Conservation (phyloP, 2,329 filamentous ascomycete genomes). For the Xylaria hypoxylon region DNA sequence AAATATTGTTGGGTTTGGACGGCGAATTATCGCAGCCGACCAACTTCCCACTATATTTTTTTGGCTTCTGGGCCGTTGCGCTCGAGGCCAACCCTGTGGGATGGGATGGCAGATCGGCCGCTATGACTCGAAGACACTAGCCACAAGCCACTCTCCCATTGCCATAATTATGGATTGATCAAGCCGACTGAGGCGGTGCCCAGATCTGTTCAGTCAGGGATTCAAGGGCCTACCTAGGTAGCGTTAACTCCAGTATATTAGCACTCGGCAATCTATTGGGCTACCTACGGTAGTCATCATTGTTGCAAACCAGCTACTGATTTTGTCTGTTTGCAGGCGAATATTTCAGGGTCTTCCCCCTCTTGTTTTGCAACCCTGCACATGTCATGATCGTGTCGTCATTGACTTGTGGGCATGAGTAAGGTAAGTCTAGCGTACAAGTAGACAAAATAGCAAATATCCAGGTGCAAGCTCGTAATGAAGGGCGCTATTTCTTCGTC, state of each 20-base stretch:
- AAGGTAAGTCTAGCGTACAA: background rate
- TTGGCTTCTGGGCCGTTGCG: constrained; percentile 2
- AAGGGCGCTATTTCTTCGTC: constrained; percentile 12
- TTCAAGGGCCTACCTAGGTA: no score
- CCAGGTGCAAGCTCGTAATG: constrained; percentile 14
- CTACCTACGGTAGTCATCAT: constrained; percentile 21
- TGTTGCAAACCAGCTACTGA: constrained; percentile 4
- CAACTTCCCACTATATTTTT: constrained; percentile 13
- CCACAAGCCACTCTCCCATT: constrained; percentile 11
- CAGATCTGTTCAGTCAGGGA: no score
- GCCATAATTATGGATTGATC: background rate
- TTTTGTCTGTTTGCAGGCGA: constrained; percentile 13
- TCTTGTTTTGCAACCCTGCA: constrained; percentile 12
- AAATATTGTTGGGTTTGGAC: constrained; percentile 15
- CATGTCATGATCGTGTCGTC: constrained; percentile 10
- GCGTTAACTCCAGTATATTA: constrained; percentile 22
- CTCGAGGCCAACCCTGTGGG: constrained; percentile 18
- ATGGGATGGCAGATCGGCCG: constrained; percentile 8
- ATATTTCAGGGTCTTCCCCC: background rate
- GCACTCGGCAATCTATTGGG: constrained; percentile 30
- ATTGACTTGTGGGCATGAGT: background rate
- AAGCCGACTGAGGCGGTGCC: constrained; percentile 15
- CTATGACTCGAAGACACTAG: constrained; percentile 1
- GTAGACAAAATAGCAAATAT: background rate
- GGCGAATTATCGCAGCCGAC: constrained; percentile 26